A percentile compares a stretch with the other conserved stretches of the same genome.
phyloP scores from a whole-genome alignment of 2,329 filamentous ascomycete species.

The Colletotrichum lentis region DNA sequence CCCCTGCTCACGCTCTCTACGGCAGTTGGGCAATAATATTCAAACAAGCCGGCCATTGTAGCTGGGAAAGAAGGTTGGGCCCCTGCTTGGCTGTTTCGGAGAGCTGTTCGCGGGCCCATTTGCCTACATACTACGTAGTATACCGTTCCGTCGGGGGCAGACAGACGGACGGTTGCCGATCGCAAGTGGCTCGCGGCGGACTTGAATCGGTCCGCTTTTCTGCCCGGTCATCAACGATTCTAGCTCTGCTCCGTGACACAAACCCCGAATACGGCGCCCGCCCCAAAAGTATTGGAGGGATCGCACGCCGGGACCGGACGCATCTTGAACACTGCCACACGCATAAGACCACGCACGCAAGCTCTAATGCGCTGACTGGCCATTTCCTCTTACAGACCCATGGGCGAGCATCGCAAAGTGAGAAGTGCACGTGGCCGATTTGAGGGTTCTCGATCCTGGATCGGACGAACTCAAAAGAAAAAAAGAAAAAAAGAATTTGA shows the following conservation, averaged over 20 bases:
- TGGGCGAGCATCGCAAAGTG: slow-evolving; percentile 32
- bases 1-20: slow-evolving; percentile 14
- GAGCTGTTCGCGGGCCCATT: background rate
- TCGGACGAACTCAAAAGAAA: slow-evolving; percentile 24
- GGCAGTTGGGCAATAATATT: slow-evolving; percentile 21
- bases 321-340: slow-evolving; percentile 37
- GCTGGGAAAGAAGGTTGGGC: slow-evolving; percentile 40
- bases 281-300: slow-evolving; percentile 41
- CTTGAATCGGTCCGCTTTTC: too few relatives aligned
- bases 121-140: too few relatives aligned
- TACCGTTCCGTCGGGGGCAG: too few relatives aligned
- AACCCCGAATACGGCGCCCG: too few relatives aligned
- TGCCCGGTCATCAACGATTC: too few relatives aligned
- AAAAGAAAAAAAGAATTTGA: too few relatives aligned
- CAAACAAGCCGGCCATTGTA: slow-evolving; percentile 39
- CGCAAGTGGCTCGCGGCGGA: too few relatives aligned
- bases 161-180: background rate
- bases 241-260: too few relatives aligned
- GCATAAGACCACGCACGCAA: too few relatives aligned
- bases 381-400: background rate
- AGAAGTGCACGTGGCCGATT: slow-evolving; percentile 9
- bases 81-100: slow-evolving; percentile 40
- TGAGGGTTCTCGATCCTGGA: slow-evolving; percentile 21
- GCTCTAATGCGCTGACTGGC: slow-evolving; percentile 35
- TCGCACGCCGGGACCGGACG: slow-evolving; percentile 40